Evolutionary conservation across 805 yeast species (phyloP), one percentile per base, ranked within the genome.

Genomic region (Kodamaea neixiangensis): DNA sequence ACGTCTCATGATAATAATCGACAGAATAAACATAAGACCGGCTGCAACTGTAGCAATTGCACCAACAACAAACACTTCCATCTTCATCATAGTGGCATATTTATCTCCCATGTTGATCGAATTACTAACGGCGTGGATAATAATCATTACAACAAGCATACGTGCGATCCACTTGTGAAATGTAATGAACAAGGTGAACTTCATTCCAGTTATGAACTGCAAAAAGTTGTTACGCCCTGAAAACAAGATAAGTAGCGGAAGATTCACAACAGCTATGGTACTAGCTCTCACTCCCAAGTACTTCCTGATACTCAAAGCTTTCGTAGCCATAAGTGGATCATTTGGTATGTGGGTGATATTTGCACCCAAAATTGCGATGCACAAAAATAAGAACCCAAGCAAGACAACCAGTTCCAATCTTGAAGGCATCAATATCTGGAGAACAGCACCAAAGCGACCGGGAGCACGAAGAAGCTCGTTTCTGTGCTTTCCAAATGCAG

Each of bases 161-260:
- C 77, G 60, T 3, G 77, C 77, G 35, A 70, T 62, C 53, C 80
- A 77, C 56, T 74, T 73, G 57, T 78, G 82, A 54, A 66, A 75
- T 13, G 68, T 54, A 31, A 75, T 67, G 58, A 73, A 76, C 2
- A 75, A 66, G 22, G 73, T 65, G 58, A 64, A 76, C 0, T 82
- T 65, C 73, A 87, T 76, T 2, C 92, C 89, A 1, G 91, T 78
- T 4, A 85, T 48, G 61, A 69, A 71, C 54, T 80, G 77, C 58
- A 85, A 63, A 44, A 85, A 64, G 59, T 84, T 85, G 65, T 85
- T 85, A 55, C 89, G 68, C 39, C 87, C 82, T 3, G 87, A 84
- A 61, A 84, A 82, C 47, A 84, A 65, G 35, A 81, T 69, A 42
- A 83, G 55, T 42, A 82, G 63, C 2, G 89, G 89, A 65, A 67